Percentiles rank a stretch among this genome's conserved stretches.
Evolutionary conservation across 2,329 filamentous ascomycete species (phyloP).

Genomic region (Corynespora cassiicola): DNA sequence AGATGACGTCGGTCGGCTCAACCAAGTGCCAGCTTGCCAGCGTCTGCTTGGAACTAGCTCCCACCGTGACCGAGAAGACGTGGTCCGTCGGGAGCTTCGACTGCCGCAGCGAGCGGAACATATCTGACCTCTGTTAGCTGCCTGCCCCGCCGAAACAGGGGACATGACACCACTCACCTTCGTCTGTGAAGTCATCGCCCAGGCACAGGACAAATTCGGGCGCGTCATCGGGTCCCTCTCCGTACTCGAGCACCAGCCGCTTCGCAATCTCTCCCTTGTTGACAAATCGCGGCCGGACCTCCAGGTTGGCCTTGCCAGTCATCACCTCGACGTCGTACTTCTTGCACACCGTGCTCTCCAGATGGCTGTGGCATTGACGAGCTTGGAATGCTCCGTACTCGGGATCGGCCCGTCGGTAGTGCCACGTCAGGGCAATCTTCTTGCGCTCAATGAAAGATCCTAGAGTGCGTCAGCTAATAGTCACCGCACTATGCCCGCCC

Average conservation of each 20-base stretch:
- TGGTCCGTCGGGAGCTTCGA: slow-evolving; percentile 66
- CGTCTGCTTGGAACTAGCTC: slow-evolving; percentile 89
- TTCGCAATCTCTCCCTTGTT: slow-evolving; percentile 98
- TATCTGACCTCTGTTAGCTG: slow-evolving; percentile 56
- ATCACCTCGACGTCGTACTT: slow-evolving; percentile 95
- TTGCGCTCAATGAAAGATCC: slow-evolving; percentile 94
- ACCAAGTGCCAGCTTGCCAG: slow-evolving; percentile 88
- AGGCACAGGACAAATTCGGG: slow-evolving; percentile 89
- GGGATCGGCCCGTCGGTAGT: slow-evolving; percentile 90
- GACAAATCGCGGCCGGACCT: slow-evolving; percentile 95
- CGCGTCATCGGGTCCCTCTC: slow-evolving; percentile 59
- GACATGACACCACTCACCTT: slow-evolving; percentile 66
- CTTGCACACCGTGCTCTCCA: slow-evolving; percentile 77
- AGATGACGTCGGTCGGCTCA: slow-evolving; percentile 87
- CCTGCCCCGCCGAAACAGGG: neutral
- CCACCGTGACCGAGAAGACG: slow-evolving; percentile 90
- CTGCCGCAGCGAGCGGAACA: slow-evolving; percentile 79
- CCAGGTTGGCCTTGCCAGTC: slow-evolving; percentile 94
- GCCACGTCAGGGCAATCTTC: slow-evolving; percentile 94
- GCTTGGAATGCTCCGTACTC: slow-evolving; percentile 83
- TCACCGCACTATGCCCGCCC: neutral
- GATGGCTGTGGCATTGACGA: slow-evolving; percentile 78
- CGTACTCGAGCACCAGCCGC: slow-evolving; percentile 78
- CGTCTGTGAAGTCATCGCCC: slow-evolving; percentile 96
- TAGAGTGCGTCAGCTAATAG: slow-evolving; percentile 42